Base-by-base conservation (phyloP, 305 asterid species). In the Fraxinus nigra region DNA sequence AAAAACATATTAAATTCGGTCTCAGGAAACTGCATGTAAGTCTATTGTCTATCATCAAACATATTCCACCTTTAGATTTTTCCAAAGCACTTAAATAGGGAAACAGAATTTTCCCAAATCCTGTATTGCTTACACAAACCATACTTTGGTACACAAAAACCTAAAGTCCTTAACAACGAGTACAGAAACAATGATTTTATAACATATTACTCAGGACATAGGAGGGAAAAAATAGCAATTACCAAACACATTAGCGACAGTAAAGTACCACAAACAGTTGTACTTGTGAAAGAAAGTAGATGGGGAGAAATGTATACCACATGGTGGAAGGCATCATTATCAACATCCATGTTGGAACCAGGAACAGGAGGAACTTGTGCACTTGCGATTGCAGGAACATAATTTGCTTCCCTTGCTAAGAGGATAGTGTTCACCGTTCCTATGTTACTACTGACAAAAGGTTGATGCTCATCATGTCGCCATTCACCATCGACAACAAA, bases 401-500 rank as follows among this genome's bases (percentile, higher is more conserved):
- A 85, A 82, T 89, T 91, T 81, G 94, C 77, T 73, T 91, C 94
- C 78, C 91, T 89, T 70, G 92, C 87, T 85, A 93, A 85, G 85
- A 89, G 87, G 75, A 95, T 81, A 40, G 97, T 92, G 84, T 95
- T 95, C 80, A 95, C 95, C 24, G 82, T 88, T 81, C 96, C 98
- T 83, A 86, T 88, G 82, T 82, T 92, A 87, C 94, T 88, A 82
- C 81, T 87, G 81, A 90, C 87, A 83, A 82, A 89, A 70, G 96
- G 97, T 87, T 87, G 91, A 82, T 88, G 90, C 83, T 95, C 98
- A 81, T 95, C 98, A 79, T 93, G 93, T 67, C 97, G 87, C 93
- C 96, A 91, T 84, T 91, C 97, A 76, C 97, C 98, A 79, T 95
- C 98, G 83, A 95, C 95, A 81, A 91, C 88, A 82, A 91, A 93